A percentile compares a stretch with the other conserved stretches of the same genome.
Evolutionary conservation across 1,284 basidiomycete species (phyloP).

Genomic region (Ceratobasidium sp.): DNA sequence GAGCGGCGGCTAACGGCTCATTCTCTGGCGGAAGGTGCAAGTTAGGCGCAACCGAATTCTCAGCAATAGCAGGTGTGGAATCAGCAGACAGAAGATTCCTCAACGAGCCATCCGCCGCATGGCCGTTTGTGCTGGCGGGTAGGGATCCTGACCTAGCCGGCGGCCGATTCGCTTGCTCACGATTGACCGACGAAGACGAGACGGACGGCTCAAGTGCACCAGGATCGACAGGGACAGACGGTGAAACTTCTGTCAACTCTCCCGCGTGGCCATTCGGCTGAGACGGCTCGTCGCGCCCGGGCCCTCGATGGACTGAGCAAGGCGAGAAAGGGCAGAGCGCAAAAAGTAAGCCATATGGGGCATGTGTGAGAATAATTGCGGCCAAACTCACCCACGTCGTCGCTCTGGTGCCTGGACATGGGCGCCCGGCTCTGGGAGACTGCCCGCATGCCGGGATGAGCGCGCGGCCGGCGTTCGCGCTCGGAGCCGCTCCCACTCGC

Average conservation of each 20-base stretch:
- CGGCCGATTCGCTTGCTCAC: conserved; percentile 26
- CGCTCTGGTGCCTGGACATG: conserved; percentile 31
- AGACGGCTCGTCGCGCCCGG: neutral
- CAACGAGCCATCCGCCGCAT: neutral
- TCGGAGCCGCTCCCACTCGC: conserved; percentile 44
- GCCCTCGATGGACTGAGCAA: conserved; percentile 15
- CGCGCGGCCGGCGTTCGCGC: conserved; percentile 47
- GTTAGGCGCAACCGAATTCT: neutral
- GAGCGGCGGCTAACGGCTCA: conserved; percentile 33
- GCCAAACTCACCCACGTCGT: conserved; percentile 48
- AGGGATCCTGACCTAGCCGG: conserved; percentile 18
- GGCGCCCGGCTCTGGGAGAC: neutral
- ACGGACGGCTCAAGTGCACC: neutral
- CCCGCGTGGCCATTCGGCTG: conserved; percentile 19
- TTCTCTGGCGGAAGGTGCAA: conserved; percentile 5
- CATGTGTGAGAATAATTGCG: conserved; percentile 43
- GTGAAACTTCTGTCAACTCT: neutral
- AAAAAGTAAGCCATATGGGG: conserved; percentile 17
- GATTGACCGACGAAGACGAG: too few relatives aligned
- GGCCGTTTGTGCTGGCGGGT: neutral
- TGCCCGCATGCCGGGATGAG: neutral
- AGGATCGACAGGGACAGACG: neutral
- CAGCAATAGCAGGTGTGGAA: neutral
- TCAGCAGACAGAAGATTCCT: neutral
- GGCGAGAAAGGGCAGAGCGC: neutral